Base-by-base conservation (phyloP, 2,329 filamentous ascomycete species). In the Aspergillus tamarii region DNA sequence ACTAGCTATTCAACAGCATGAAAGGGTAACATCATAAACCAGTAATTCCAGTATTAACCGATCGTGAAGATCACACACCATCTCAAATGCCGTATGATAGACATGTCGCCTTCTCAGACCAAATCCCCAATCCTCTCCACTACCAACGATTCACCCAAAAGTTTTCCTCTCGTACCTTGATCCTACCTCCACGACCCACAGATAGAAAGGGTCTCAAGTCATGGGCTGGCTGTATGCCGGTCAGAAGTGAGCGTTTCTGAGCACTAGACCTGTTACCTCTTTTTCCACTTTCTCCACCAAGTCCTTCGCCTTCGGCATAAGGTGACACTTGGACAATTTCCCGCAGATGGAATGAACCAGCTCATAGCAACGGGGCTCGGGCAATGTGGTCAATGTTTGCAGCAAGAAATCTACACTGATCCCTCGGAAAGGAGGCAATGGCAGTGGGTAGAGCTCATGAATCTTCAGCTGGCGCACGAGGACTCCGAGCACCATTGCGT, bases 381-480 rank as follows among this genome's bases (percentile, higher is more conserved):
- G 14, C 16, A 63, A 1, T 1, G 14, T 14, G 1, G 28, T 9
- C 6, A 65, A n/a, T 1, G 26, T 54, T 5, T n/a, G 16, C 2
- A 60, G 9, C n/a, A 61, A 10, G 6, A 6, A 16, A 2, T 56
- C 36, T 26, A 61, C 16, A 43, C 39, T 65, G 14, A 48, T 19
- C 4, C 46, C 58, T 3, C 30, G 4, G 39, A 50, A 59, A 19
- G 58, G 58, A 16, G 21, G 28, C 23, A 10, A 10, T 6, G 64
- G 61, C 14, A 32, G 57, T 10, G 61, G 64, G 43, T 58, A 61
- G 21, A 65, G 48, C 21, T 26, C 12, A 23, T 26, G 54, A 5
- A 32, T 12, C 30, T 58, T 56, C 39, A 61, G 16, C 19, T 61
- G 53, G 4, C 30, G 39, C 7, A 63, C 5, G 7, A 61, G 28